Conservation (phyloP, 2,329 filamentous ascomycete species). For the Penicillium freii region DNA sequence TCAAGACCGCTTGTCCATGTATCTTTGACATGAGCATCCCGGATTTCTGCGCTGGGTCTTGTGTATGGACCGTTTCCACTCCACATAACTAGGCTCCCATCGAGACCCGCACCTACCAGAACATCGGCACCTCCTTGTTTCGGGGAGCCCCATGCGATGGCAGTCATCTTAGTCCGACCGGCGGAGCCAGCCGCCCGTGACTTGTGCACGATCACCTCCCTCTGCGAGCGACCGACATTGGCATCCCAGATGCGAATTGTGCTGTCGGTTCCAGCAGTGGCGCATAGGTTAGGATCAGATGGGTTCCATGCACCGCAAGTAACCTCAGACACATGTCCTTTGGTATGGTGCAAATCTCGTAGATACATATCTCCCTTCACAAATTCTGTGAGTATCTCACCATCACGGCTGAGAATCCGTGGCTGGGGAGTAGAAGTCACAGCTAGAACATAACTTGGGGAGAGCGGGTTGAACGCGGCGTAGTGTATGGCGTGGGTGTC, state of each 20-base stretch:
- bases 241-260: slow-evolving; percentile 96
- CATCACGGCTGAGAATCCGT: slow-evolving; percentile 84
- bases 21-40: slow-evolving; percentile 74
- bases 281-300: slow-evolving; percentile 75
- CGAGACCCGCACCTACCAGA: slow-evolving; percentile 77
- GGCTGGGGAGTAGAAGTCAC: slow-evolving; percentile 87
- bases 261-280: slow-evolving; percentile 91
- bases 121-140: slow-evolving; percentile 74
- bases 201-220: slow-evolving; percentile 93
- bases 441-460: slow-evolving; percentile 78
- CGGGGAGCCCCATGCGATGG: slow-evolving; percentile 79
- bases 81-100: slow-evolving; percentile 91
- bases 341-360: slow-evolving; percentile 95
- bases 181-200: slow-evolving; percentile 84
- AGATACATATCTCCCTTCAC: slow-evolving; percentile 99
- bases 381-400: slow-evolving; percentile 80
- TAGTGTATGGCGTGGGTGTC: slow-evolving; percentile 89
- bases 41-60: slow-evolving; percentile 77
- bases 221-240: slow-evolving; percentile 84
- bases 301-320: slow-evolving; percentile 91
- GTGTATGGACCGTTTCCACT: slow-evolving; percentile 81
- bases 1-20: slow-evolving; percentile 93
- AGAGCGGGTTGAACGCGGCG: slow-evolving; percentile 79
- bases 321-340: slow-evolving; percentile 91
- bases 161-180: slow-evolving; percentile 89